A percentile compares a stretch with the other conserved stretches of the same genome.
Evolutionary conservation across 2,329 filamentous ascomycete genomes (phyloP).

Genomic region (Colletotrichum coccodes): DNA sequence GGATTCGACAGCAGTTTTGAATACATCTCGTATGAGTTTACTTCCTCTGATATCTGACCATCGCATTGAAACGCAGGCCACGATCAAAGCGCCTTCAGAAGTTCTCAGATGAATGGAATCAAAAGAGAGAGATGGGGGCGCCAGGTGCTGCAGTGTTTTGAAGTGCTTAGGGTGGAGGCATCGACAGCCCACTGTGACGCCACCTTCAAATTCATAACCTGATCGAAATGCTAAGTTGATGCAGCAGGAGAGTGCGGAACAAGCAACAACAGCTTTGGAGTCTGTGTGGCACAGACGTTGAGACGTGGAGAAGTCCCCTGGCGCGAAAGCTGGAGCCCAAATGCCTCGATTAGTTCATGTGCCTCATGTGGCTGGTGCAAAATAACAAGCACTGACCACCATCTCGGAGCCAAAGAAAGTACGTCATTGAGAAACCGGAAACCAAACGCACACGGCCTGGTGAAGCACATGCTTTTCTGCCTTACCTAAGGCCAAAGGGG

Average conservation of each 20-base stretch:
- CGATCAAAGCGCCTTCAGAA: background rate
- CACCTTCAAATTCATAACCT: background rate
- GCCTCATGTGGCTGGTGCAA: background rate
- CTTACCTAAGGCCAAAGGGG: background rate
- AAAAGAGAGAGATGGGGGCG: background rate
- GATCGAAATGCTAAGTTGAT: background rate
- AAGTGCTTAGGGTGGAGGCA: background rate
- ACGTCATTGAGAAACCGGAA: background rate
- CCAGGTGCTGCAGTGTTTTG: background rate
- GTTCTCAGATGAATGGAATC: background rate
- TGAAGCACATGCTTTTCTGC: background rate
- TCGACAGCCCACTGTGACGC: background rate
- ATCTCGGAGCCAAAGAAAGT: background rate
- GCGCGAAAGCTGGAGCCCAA: background rate
- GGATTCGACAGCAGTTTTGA: background rate
- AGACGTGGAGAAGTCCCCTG: background rate
- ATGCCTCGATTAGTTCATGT: background rate
- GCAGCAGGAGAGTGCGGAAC: background rate
- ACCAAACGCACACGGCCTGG: background rate
- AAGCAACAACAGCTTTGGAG: no score
- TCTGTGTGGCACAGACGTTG: background rate
- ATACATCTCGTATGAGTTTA: no score
- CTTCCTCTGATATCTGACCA: background rate
- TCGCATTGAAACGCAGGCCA: background rate
- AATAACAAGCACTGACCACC: background rate